These are phyloP conservation scores for Cerrena zonata DNA, from an alignment of 1,284 basidiomycete species.

Conservation along the genomic window DNA sequence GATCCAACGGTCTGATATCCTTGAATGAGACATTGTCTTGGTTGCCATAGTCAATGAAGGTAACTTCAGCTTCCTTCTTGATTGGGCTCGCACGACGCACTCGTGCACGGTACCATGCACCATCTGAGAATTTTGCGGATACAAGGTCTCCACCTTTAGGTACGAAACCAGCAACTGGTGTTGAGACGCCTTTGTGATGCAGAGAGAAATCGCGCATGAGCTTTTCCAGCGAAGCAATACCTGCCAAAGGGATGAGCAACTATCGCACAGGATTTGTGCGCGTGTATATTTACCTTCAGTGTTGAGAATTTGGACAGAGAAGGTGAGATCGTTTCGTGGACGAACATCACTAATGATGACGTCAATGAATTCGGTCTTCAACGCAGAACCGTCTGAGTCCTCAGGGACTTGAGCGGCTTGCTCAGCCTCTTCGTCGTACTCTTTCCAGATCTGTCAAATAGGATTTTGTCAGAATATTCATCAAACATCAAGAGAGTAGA, in stretches of 20 bases:
- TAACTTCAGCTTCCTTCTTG: constrained; percentile 85
- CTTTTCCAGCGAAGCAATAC: constrained; percentile 83
- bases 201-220: constrained; percentile 90
- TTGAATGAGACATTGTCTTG: constrained; percentile 77
- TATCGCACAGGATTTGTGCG: background rate
- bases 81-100: constrained; percentile 75
- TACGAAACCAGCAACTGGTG: constrained; percentile 54
- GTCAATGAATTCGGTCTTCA: constrained; percentile 83
- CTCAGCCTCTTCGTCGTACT: constrained; percentile 68
- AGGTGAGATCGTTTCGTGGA: constrained; percentile 67
- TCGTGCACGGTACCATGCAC: constrained; percentile 90
- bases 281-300: constrained; percentile 60
- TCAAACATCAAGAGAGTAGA: constrained; percentile 7
- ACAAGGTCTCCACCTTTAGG: constrained; percentile 86
- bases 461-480: constrained; percentile 3
- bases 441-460: constrained; percentile 67
- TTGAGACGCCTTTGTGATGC: constrained; percentile 66
- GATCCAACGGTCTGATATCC: constrained; percentile 76
- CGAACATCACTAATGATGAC: constrained; percentile 88
- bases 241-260: constrained; percentile 32
- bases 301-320: constrained; percentile 89
- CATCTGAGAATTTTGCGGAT: constrained; percentile 85
- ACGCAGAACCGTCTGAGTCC: constrained; percentile 44
- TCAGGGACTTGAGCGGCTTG: constrained; percentile 42
- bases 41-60: constrained; percentile 86